Base-by-base conservation (phyloP, 805 yeast species). In the Metschnikowia lochheadii region DNA sequence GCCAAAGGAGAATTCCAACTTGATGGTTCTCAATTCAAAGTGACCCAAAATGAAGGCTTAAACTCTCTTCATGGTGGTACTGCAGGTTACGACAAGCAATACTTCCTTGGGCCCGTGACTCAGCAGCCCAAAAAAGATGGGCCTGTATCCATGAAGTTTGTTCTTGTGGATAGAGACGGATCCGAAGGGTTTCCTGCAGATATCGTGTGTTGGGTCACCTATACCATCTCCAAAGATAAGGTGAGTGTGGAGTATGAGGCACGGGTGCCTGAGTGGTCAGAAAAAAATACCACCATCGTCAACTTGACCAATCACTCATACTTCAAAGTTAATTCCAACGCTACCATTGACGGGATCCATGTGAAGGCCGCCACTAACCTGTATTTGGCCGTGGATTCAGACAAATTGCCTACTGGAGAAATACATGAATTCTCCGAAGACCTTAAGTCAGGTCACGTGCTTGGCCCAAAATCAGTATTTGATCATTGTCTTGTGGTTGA, bases 301-400 rank as follows among this genome's bases (percentile, higher is more conserved):
- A 78, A 79, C 56, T 66, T 84, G 62, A 81, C 87, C 23, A 84
- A 83, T 63, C 89, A 84, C 60, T 65, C 83, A 3, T 83, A 81
- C 65, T 84, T 82, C 73, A 82, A 79, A 61, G 62, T 81, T 40
- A 64, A 68, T 47, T 60, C 58, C 17, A 56, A 59, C 17, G 48
- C 52, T 5, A 59, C 65, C 5, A 66, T 70, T 10, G 67, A 70
- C 45, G 75, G 70, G 14, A 63, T 71, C 8, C 46, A 52, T 5
- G 56, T 73, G 17, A 62, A 63, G 39, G 61, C 81, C 42, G 61
- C 62, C 39, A 63, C 81, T 26, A 69, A 70, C 53, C 60, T 69
- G 42, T 63, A 63, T 36, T 62, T 82, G 52, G 79, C 72, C 38
- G 75, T 78, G 31, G 78, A 75, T 56, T 57, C 55, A 6, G 34